Base-by-base conservation (phyloP, 306 rosid genomes). In the Coriaria nepalensis region DNA sequence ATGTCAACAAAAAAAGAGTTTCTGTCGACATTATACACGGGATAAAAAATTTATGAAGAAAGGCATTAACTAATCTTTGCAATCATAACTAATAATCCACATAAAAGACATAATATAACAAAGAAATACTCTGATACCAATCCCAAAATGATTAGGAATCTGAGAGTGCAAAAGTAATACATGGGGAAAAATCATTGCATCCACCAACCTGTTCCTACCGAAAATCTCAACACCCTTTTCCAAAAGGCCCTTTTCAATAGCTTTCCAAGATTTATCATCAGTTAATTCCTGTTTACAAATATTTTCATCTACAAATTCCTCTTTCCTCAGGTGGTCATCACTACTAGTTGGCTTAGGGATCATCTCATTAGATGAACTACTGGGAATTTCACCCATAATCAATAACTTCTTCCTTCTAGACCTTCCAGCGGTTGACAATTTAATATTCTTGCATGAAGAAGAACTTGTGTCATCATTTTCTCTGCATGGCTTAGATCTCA, bases 201-300 rank as follows among this genome's bases (percentile, higher is more conserved):
- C 50, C 49, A 59, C 85, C 67, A 50, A 90, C 95, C 98, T 85
- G 79, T 82, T 79, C 68, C 80, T 74, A 53, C 96, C 96, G 78
- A 92, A 92, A 57, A 92, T 85, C 67, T 82, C 86, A 62, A 73
- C 43, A 41, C 98, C 98, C 78, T 92, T 85, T 56, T 92, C 94
- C 29, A 85, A 68, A 75, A 92, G 92, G 36, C 81, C 87, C 45
- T 72, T 79, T 66, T 92, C 98, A 60, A 92, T 74, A 67, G 79
- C 54, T 75, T 71, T 82, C 98, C 98, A 92, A 49, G 87, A 63
- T 66, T 70, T 85, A 65, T 75, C 74, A 55, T 78, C 81, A 38
- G 52, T 57, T 40, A 59, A 34, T 55, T 79, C 93, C 67, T 75
- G 95, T 67, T 75, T 84, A 56, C 59, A 62, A 39, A 64, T 46